Conservation (phyloP, 441 rosid species). For the Sinapis alba region DNA sequence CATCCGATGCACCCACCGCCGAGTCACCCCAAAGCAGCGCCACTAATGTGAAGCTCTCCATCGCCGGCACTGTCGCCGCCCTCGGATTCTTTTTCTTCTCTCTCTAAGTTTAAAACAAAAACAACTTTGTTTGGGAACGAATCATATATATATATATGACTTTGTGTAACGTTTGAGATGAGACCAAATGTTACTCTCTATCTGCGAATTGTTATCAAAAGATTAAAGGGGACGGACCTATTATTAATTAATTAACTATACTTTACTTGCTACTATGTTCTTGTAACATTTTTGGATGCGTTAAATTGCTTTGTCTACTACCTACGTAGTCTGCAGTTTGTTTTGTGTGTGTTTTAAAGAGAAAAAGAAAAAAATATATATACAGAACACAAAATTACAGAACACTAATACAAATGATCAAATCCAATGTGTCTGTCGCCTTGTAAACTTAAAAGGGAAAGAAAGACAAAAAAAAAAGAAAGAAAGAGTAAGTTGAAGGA, state of each 20-base stretch:
- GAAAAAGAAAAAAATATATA: too few relatives aligned
- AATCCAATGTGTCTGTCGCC: neutral
- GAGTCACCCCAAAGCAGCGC: conserved; percentile 24
- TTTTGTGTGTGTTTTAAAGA: neutral
- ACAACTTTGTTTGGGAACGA: neutral
- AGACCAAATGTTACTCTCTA: neutral
- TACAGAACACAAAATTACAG: too few relatives aligned
- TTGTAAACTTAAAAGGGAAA: neutral
- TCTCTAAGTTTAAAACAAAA: conserved; percentile 9
- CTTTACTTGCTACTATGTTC: neutral
- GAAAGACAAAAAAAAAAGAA: neutral
- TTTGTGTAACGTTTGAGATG: conserved; percentile 20
- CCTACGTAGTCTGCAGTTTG: too few relatives aligned
- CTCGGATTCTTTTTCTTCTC: conserved; percentile 34
- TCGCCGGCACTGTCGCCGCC: conserved; percentile 37
- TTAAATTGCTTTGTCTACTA: too few relatives aligned
- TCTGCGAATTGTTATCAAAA: conserved; percentile 8
- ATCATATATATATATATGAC: neutral
- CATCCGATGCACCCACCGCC: conserved; percentile 32
- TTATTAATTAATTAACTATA: neutral
- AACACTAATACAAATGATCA: too few relatives aligned
- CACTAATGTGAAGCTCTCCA: conserved; percentile 25
- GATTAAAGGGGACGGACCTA: conserved; percentile 14
- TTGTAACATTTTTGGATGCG: neutral
- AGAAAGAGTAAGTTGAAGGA: neutral